Evolutionary conservation across 1,139 yeast genomes (phyloP).

Genomic region (Kurtzmaniella quercitrusa): DNA sequence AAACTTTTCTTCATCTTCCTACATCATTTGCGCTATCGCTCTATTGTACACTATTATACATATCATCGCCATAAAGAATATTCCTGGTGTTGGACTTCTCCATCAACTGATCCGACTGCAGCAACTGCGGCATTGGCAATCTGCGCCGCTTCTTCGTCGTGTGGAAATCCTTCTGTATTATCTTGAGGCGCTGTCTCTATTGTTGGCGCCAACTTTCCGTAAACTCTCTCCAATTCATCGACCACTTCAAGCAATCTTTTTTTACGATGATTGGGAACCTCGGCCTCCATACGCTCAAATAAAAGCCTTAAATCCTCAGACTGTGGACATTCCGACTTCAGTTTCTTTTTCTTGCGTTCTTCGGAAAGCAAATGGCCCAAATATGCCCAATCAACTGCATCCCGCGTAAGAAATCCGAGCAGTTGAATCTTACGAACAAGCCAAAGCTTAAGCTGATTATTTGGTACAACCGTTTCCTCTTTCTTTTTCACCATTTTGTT

Average conservation of each 20-base stretch:
- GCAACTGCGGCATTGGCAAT: slow-evolving; percentile 39
- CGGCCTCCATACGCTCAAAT: slow-evolving; percentile 31
- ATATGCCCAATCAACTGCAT: slow-evolving; percentile 61
- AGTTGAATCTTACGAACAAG: slow-evolving; percentile 48
- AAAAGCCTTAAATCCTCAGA: slow-evolving; percentile 29
- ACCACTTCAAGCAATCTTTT: slow-evolving; percentile 21
- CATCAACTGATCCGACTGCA: slow-evolving; percentile 29
- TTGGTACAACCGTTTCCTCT: slow-evolving; percentile 48
- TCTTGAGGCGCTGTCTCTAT: neutral
- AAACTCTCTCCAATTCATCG: slow-evolving; percentile 19
- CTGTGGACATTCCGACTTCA: slow-evolving; percentile 20
- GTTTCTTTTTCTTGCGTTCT: slow-evolving; percentile 1
- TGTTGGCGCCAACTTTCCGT: slow-evolving; percentile 9
- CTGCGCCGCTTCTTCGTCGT: slow-evolving; percentile 23
- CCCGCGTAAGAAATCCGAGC: slow-evolving; percentile 41
- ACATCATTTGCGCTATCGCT: neutral
- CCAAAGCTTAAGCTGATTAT: slow-evolving; percentile 53
- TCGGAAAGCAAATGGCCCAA: slow-evolving; percentile 18
- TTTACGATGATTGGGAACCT: slow-evolving; percentile 27
- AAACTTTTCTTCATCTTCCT: neutral
- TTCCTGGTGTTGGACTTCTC: slow-evolving; percentile 30
- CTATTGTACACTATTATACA: slow-evolving; percentile 2
- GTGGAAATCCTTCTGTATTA: slow-evolving; percentile 6
- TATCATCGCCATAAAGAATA: slow-evolving; percentile 32
- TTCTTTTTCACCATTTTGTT: slow-evolving; percentile 67